A percentile compares a stretch with the other conserved stretches of the same genome.
Conservation (phyloP, 345 rosid species). For the Sonneratia alba region DNA sequence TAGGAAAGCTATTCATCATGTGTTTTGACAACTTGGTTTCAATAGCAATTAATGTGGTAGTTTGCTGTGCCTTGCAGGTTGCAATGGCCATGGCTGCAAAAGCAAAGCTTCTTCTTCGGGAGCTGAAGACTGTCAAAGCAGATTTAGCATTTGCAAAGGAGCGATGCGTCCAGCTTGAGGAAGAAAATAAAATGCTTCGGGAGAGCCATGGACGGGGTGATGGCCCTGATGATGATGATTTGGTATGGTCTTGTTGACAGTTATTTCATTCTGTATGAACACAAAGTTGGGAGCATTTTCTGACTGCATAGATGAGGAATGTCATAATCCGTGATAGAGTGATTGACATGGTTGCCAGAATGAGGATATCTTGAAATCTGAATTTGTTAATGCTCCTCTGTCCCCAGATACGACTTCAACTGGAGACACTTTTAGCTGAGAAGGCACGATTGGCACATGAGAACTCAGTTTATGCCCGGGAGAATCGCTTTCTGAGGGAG, state of each 20-base stretch:
- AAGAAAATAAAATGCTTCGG: slow-evolving; percentile 64
- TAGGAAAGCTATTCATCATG: no score
- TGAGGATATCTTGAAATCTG: neutral
- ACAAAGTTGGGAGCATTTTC: neutral
- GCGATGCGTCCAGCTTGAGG: slow-evolving; percentile 88
- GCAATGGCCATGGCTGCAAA: slow-evolving; percentile 99
- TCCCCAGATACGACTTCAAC: slow-evolving; percentile 70
- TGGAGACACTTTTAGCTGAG: slow-evolving; percentile 83
- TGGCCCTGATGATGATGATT: slow-evolving; percentile 66
- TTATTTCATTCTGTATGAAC: neutral
- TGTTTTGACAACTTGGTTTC: no score
- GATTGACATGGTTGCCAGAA: neutral
- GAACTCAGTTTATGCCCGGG: slow-evolving; percentile 71
- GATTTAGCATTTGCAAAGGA: slow-evolving; percentile 87
- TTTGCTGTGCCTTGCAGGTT: slow-evolving; percentile 40
- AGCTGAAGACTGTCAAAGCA: slow-evolving; percentile 86
- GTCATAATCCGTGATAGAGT: no score
- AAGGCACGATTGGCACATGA: slow-evolving; percentile 96
- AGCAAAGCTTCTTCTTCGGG: slow-evolving; percentile 93
- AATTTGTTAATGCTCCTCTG: neutral
- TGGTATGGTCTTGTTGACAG: slow-evolving; percentile 32
- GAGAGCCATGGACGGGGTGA: slow-evolving; percentile 53
- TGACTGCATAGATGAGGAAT: no score
- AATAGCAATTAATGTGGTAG: neutral
- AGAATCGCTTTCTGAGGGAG: slow-evolving; percentile 85